Evolutionary conservation across 768 basidiomycete genomes (phyloP).

Genomic region (Mycena amicta): DNA sequence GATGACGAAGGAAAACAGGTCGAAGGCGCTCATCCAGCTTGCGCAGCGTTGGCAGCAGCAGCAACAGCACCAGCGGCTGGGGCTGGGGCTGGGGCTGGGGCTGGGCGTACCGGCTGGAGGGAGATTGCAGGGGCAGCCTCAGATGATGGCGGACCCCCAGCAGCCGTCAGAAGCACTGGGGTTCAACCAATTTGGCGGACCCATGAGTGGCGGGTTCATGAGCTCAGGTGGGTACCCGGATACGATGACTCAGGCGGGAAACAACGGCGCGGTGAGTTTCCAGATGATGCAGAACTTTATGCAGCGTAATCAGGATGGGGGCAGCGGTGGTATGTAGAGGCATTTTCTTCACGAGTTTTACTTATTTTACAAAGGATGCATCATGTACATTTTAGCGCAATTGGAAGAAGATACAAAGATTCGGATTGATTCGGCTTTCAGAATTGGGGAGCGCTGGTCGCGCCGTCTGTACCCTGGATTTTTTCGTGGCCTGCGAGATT

Average conservation of each 20-base stretch:
- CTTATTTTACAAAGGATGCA: neutral
- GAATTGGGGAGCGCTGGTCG: slow-evolving; percentile 48
- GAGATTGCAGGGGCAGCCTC: slow-evolving; percentile 17
- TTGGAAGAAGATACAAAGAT: neutral
- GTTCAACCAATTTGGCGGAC: neutral
- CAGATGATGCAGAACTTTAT: slow-evolving; percentile 49
- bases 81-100: no score
- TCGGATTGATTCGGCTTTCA: slow-evolving; percentile 11
- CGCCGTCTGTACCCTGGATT: slow-evolving; percentile 76
- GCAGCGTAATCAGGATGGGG: slow-evolving; percentile 31
- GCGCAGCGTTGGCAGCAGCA: neutral
- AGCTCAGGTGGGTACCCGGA: slow-evolving; percentile 14
- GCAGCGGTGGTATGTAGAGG: slow-evolving; percentile 8
- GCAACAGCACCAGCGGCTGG: neutral
- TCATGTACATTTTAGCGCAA: slow-evolving; percentile 2
- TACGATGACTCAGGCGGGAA: slow-evolving; percentile 15
- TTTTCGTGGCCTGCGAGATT: slow-evolving; percentile 88
- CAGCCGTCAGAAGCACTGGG: neutral
- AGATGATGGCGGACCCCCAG: slow-evolving; percentile 8
- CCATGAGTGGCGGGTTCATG: slow-evolving; percentile 15
- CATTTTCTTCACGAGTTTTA: slow-evolving; percentile 6
- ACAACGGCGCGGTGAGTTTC: slow-evolving; percentile 33
- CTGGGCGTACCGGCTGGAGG: slow-evolving; percentile 26
- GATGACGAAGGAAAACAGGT: neutral
- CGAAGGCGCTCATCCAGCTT: neutral